phyloP scores from a whole-genome alignment of 306 rosid genomes.

The Medicago lupulina region DNA sequence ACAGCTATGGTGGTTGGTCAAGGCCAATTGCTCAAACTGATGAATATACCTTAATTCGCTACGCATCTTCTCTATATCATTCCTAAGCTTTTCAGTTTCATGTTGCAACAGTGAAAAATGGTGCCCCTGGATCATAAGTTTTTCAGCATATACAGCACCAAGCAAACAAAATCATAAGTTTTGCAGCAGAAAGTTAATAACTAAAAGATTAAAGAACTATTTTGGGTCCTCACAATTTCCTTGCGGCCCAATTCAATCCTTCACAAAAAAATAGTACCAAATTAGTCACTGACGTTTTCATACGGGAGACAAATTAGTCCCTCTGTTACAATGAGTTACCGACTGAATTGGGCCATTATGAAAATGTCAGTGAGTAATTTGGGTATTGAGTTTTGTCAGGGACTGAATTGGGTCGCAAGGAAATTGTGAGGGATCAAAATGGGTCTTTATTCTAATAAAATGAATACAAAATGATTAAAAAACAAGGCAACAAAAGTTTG shows the following conservation, averaged over 20 bases:
- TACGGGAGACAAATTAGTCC: no score
- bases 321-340: no score
- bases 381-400: no score
- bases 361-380: no score
- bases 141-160: constrained; percentile 29
- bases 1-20: constrained; percentile 17
- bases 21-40: constrained; percentile 16
- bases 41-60: constrained; percentile 68
- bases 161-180: constrained; percentile 25
- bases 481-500: neutral
- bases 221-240: no score
- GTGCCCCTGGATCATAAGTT: constrained; percentile 69
- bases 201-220: neutral
- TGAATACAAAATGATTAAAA: constrained; percentile 2
- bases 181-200: constrained; percentile 23
- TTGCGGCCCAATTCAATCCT: no score
- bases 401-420: no score
- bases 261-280: no score
- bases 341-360: no score
- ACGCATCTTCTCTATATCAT: constrained; percentile 95
- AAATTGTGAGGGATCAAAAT: no score
- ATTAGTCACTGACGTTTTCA: no score
- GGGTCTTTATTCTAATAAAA: neutral
- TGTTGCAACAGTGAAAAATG: constrained; percentile 92
- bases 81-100: constrained; percentile 87